A percentile compares a stretch with the other conserved stretches of the same genome.
These are phyloP conservation scores for Fusarium napiforme DNA, from an alignment of 2,329 filamentous ascomycete species.

Conservation along the genomic window DNA sequence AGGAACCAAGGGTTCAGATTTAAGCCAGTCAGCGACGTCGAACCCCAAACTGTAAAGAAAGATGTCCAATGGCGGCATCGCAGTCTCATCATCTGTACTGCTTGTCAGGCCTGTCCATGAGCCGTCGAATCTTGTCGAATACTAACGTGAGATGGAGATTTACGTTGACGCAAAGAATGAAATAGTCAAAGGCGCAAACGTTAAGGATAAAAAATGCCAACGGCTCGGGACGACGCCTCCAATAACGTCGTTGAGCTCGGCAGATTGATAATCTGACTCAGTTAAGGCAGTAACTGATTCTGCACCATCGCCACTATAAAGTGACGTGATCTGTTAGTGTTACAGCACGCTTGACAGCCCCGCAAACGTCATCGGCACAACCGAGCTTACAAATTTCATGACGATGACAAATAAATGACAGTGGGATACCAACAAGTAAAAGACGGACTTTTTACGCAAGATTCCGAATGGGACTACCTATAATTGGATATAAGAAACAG, in stretches of 20 bases:
- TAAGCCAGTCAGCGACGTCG: neutral
- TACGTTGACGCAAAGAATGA: fast-evolving
- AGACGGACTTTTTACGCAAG: slow-evolving; percentile 19
- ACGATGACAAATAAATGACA: slow-evolving; percentile 21
- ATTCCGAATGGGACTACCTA: neutral
- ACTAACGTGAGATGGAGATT: neutral
- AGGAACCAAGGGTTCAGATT: neutral
- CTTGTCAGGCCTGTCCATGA: fast-evolving
- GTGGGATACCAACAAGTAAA: slow-evolving; percentile 8
- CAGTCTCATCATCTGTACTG: fast-evolving
- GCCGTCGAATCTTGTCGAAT: neutral
- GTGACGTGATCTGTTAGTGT: slow-evolving; percentile 5
- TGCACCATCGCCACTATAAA: fast-evolving
- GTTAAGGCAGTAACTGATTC: neutral
- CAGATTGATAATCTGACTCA: neutral
- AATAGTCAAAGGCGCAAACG: neutral
- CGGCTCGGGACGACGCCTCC: neutral
- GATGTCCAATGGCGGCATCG: neutral
- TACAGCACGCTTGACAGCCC: neutral
- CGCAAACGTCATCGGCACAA: slow-evolving; percentile 22
- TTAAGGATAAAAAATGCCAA: neutral
- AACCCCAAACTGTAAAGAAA: neutral
- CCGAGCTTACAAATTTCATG: slow-evolving; percentile 18
- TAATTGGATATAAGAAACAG: neutral
- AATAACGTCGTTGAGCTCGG: neutral